These are phyloP conservation scores for Venturia oleaginea DNA, from an alignment of 2,329 filamentous ascomycete species.

Conservation along the genomic window DNA sequence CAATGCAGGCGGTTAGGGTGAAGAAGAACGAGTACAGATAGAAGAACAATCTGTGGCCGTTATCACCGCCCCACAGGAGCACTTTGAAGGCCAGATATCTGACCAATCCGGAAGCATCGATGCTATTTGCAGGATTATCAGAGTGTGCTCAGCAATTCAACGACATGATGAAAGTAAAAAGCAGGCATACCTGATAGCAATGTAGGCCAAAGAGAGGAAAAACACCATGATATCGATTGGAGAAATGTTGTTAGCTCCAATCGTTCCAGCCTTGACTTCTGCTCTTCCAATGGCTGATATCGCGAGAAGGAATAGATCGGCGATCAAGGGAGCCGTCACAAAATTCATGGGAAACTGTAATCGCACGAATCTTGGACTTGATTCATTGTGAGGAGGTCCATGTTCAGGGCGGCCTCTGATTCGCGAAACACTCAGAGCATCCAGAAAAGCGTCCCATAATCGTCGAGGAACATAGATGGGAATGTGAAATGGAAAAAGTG, in stretches of 20 bases:
- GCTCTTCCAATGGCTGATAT: constrained; percentile 56
- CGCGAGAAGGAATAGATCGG: constrained; percentile 61
- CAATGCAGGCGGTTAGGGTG: constrained; percentile 55
- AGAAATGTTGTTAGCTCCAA: constrained; percentile 56
- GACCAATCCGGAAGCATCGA: constrained; percentile 66
- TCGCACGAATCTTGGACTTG: constrained; percentile 36
- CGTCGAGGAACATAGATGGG: constrained; percentile 50
- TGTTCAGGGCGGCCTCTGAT: constrained; percentile 41
- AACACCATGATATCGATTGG: constrained; percentile 68
- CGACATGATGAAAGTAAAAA: background rate
- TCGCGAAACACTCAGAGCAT: constrained; percentile 38
- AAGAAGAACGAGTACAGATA: constrained; percentile 70
- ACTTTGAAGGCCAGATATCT: constrained; percentile 63
- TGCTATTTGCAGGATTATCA: constrained; percentile 35
- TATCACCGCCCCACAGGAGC: constrained; percentile 55
- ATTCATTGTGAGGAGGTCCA: constrained; percentile 21
- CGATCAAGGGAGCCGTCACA: constrained; percentile 60
- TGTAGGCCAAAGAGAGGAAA: constrained; percentile 65
- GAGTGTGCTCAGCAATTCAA: background rate
- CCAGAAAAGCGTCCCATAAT: constrained; percentile 38
- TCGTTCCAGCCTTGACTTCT: constrained; percentile 60
- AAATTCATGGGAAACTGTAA: constrained; percentile 59
- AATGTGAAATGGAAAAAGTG: constrained; percentile 60
- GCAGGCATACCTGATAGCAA: constrained; percentile 46
- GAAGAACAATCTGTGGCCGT: constrained; percentile 61